Conservation (phyloP, 1,284 basidiomycete genomes). For the Volvariella surrecta region DNA sequence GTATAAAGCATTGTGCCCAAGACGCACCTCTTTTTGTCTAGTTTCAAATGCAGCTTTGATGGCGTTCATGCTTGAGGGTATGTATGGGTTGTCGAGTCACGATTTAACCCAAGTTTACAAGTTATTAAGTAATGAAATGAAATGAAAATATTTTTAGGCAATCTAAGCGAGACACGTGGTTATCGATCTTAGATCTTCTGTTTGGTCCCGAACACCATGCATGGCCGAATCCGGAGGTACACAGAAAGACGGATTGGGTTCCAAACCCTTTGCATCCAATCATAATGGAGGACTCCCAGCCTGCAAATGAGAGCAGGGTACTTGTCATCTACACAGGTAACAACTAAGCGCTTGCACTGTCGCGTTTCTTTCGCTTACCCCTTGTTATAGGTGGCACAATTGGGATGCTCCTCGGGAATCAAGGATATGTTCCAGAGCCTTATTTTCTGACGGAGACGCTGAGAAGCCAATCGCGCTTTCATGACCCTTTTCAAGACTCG, state of each 20-base stretch:
- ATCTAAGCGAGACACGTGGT: slow-evolving; percentile 13
- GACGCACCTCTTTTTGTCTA: slow-evolving; percentile 56
- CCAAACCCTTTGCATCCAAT: background rate
- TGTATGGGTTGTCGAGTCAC: background rate
- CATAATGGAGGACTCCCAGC: slow-evolving; percentile 38
- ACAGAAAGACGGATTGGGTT: too few species aligned
- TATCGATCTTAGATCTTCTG: background rate
- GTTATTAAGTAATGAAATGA: slow-evolving; percentile 9
- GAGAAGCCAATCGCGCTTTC: slow-evolving; percentile 74
- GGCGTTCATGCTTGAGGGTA: slow-evolving; percentile 52
- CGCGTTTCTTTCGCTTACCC: slow-evolving; percentile 4
- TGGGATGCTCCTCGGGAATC: slow-evolving; percentile 74
- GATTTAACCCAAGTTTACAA: slow-evolving; percentile 9
- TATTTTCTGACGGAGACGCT: slow-evolving; percentile 81
- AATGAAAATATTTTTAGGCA: too few species aligned
- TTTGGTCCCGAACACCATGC: background rate
- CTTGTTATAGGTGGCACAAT: slow-evolving; percentile 67
- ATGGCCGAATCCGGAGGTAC: too few species aligned
- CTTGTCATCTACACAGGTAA: slow-evolving; percentile 69
- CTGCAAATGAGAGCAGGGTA: slow-evolving; percentile 67
- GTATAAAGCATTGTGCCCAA: background rate
- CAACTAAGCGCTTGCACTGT: slow-evolving; percentile 2
- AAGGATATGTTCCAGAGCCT: slow-evolving; percentile 84
- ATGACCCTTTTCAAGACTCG: slow-evolving; percentile 78
- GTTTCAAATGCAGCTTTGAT: slow-evolving; percentile 67